Evolutionary conservation across 202 grass and related monocot genomes (phyloP), one percentile per base, ranked within the genome.

Genomic region (Musa balbisiana): DNA sequence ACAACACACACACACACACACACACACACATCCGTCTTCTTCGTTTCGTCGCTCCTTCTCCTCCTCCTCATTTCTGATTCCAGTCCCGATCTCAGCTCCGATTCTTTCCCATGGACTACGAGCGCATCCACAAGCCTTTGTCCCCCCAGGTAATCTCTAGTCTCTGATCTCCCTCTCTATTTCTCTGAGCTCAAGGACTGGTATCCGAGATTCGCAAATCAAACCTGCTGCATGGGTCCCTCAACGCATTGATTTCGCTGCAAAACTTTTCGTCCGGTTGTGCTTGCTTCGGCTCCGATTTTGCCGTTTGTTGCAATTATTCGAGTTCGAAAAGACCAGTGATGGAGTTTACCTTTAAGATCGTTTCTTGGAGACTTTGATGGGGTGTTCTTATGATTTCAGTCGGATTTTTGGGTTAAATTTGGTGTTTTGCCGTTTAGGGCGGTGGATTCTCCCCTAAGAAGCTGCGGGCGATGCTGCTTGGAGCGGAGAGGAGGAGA

Each of bases 121-220:
- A 99, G 85, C 95, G 95, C 80, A 95, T 99, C 79, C 87, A 95
- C 88, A 95, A 99, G 80, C 95, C 91, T 9, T 87, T 89, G 78
- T 73, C 83, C 72, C 72, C 82, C 20, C 95, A 90, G 95, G 91
- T 76, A 83, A 22, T 49, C 16, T 55, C 33, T 71, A 16, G 19
- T 1, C 23, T 49, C n/a, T 10, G 11, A 17, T 5, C 2, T 25
- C 2, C 10, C 10, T 62, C 51, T n/a, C 2, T n/a, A 17, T 26
- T 72, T 64, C 62, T 83, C 50, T 72, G 74, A 52, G 27, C 15
- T 67, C 0, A 24, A 53, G 69, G 69, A 72, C 69, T 72, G 49
- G 17, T 53, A 20, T 25, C 51, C 53, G 49, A 23, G 69, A 72
- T 72, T 53, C 12, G 49, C 50, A 72, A 72, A 1, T 50, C 19